Evolutionary conservation across 2,329 filamentous ascomycete genomes (phyloP), one percentile per base, ranked within the genome.

Genomic region (Sphaerulina populicola): DNA sequence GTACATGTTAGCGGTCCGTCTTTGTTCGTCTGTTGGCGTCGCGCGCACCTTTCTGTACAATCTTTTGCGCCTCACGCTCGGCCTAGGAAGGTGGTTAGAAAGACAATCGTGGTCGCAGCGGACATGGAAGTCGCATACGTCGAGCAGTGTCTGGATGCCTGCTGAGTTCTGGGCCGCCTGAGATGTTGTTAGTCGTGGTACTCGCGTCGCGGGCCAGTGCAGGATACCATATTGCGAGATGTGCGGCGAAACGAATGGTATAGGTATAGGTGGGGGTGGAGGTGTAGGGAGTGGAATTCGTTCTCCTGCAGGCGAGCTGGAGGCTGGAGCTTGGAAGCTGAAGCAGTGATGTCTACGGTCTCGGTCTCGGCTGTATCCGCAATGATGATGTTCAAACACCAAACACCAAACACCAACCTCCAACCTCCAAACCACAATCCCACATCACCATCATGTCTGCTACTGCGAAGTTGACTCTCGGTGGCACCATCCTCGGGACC

Each of bases 101-200:
- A 68, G 14, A 15, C 44, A 44, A 38, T 21, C 47, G 29, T 35
- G 36, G 38, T 23, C 15, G 54, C 39, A 55, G 69, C 85, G 66
- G 31, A 43, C 33, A 38, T 43, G 35, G 15, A 12, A 31, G 21
- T 3, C 21, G 35, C 52, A 21, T 85, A 98, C 93, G 75, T 97
- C 93, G 74, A 98, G 88, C 68, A 98, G 83, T 69, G 91, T 97
- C 75, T 97, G 91, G 70, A 98, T 98, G 72, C 93, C 93, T 67
- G 88, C 85, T 61, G 93, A 97, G 78, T 97, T 97, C 76, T 97
- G 93, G 69, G 91, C 93, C 70, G 93, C 93, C 91, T 97, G 67
- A 63, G 27, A 38, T 14, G 9, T 11, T 12, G 51, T 60, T 46
- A 60, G 55, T 47, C 3, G 12, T 47, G 29, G 12, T 14, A 8